Evolutionary conservation across 75 land plant species (phyloP), one percentile per base, ranked within the genome.

Genomic region (Larix kaempferi): DNA sequence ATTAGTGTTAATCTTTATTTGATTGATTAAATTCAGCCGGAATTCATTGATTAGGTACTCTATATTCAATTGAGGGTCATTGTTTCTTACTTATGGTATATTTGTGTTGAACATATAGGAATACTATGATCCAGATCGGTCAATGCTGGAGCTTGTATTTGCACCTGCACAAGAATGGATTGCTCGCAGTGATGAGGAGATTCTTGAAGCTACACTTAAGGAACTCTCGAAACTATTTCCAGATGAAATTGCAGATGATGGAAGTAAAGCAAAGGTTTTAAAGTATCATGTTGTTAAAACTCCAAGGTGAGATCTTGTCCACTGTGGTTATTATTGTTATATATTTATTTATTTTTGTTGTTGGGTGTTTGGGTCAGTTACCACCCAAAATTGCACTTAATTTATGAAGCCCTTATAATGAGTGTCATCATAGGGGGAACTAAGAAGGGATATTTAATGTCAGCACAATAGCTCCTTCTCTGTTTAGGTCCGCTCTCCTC

Each of bases 101-200:
- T 41, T 41, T 73, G 59, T 37, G 39, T 57, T 57, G 3, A 58
- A n/a, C 26, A 13, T 80, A 35, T 85, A 96, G 99, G 98, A 97
- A 76, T 94, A 97, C 78, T 90, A 92, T 74, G 89, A 93, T 82
- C 98, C 98, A 66, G 86, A 98, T 73, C 82, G 87, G 33, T 98
- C 99, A 23, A 98, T 98, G 99, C 78, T 98, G 84, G 99, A 98
- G 79, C 87, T 98, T 71, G 98, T 98, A 63, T 98, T 98, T 86
- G 99, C 99, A 23, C 99, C 99, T 66, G 99, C 99, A 56, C 98
- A 98, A 74, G 85, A 95, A 80, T 98, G 98, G 98, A 95, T 98
- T 21, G 82, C 80, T 64, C 80, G 91, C 29, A 95, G 98, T 84
- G 98, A 98, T 66, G 81, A 76, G 26, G 98, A 95, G 16, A 98